These are phyloP conservation scores for Leccinum obscurum DNA, from an alignment of 768 basidiomycete genomes.

Conservation along the genomic window DNA sequence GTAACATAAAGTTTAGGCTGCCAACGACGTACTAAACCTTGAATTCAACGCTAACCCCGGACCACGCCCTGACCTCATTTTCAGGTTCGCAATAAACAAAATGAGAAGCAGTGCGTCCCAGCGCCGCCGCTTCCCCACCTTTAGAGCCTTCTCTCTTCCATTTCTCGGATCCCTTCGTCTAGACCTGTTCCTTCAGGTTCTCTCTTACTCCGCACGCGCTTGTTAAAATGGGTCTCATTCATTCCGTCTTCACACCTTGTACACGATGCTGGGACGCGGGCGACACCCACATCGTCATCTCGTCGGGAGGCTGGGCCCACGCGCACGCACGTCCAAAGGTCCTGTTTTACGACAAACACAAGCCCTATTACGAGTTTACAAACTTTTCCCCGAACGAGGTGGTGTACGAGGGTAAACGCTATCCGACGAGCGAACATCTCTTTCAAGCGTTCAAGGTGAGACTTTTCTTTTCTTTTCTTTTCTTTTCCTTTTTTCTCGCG, in stretches of 20 bases:
- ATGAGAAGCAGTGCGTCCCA: constrained; percentile 2
- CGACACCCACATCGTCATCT: constrained; percentile 30
- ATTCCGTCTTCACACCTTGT: constrained; percentile 18
- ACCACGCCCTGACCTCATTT: constrained; percentile 19
- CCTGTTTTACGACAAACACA: constrained; percentile 62
- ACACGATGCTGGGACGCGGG: constrained; percentile 29
- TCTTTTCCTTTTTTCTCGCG: background rate
- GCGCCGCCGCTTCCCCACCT: constrained; percentile 9
- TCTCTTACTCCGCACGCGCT: background rate
- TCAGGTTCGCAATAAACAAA: background rate
- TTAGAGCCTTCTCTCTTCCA: background rate
- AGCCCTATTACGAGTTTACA: constrained; percentile 70
- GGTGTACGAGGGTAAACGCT: constrained; percentile 58
- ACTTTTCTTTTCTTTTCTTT: background rate
- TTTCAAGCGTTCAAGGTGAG: constrained; percentile 76
- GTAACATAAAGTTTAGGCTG: background rate
- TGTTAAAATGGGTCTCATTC: constrained; percentile 19
- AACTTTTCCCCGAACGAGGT: constrained; percentile 75
- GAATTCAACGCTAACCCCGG: background rate
- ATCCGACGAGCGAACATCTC: constrained; percentile 76
- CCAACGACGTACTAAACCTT: background rate
- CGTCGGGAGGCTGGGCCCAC: constrained; percentile 25
- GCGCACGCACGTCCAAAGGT: constrained; percentile 36
- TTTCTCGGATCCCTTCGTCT: background rate
- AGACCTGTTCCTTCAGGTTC: background rate